Evolutionary conservation across 768 basidiomycete genomes (phyloP).

Genomic region (Russula emetica): DNA sequence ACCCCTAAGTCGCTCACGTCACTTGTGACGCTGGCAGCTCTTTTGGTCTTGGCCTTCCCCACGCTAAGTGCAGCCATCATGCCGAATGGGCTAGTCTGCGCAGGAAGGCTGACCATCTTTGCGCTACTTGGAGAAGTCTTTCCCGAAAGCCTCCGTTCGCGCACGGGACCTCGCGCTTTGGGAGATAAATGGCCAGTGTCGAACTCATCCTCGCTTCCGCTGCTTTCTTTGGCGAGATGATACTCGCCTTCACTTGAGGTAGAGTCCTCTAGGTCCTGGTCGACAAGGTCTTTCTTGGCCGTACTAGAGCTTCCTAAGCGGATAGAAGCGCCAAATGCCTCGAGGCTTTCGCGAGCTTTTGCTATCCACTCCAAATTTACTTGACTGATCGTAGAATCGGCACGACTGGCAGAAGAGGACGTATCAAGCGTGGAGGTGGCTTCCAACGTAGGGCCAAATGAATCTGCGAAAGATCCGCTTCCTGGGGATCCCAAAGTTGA

Average conservation of each 20-base stretch:
- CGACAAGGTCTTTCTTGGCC: conserved; percentile 42
- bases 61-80: conserved; percentile 64
- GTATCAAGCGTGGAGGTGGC: conserved; percentile 6
- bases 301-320: conserved; percentile 55
- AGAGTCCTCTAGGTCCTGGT: conserved; percentile 27
- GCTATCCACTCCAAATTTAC: conserved; percentile 75
- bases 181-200: conserved; percentile 35
- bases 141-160: conserved; percentile 22
- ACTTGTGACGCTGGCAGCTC: conserved; percentile 27
- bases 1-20: conserved; percentile 40
- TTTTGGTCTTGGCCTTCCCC: conserved; percentile 35
- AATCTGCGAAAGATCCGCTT: conserved; percentile 13
- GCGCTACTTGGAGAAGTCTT: conserved; percentile 35
- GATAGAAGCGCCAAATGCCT: conserved; percentile 64
- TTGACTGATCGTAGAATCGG: conserved; percentile 36
- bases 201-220: conserved; percentile 33
- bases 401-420: conserved; percentile 14
- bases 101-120: conserved; percentile 56
- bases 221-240: conserved; percentile 31
- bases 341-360: conserved; percentile 63
- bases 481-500: conserved; percentile 28
- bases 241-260: conserved; percentile 42
- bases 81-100: conserved; percentile 65
- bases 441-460: conserved; percentile 11
- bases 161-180: conserved; percentile 38